Evolutionary conservation across 2,329 filamentous ascomycete species (phyloP).

Genomic region (Trichoderma breve): DNA sequence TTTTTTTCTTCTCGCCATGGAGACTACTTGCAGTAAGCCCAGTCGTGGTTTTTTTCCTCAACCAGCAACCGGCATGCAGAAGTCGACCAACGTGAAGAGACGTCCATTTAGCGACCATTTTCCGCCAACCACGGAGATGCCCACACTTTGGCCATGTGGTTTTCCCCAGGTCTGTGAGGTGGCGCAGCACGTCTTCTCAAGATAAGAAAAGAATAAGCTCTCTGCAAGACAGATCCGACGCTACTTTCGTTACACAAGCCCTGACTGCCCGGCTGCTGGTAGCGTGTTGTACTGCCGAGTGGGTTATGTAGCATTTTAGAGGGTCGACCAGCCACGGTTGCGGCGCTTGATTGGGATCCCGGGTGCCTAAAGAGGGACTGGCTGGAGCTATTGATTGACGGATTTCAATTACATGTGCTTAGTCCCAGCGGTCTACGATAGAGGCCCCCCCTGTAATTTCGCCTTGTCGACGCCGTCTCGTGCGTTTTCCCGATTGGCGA

Average conservation of each 20-base stretch:
- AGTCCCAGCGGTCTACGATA: background rate
- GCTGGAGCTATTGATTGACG: background rate
- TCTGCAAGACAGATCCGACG: slow-evolving; percentile 6
- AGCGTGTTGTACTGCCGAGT: background rate
- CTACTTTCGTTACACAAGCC: background rate
- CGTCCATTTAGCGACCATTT: background rate
- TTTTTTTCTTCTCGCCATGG: background rate
- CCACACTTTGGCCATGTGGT: background rate
- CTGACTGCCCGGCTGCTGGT: background rate
- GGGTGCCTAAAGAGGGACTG: background rate
- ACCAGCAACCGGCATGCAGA: background rate
- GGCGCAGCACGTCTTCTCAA: background rate
- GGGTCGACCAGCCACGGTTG: background rate
- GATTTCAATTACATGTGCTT: background rate
- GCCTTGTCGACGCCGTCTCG: background rate
- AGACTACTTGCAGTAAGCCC: background rate
- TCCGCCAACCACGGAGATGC: background rate
- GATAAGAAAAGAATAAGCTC: slow-evolving; percentile 14
- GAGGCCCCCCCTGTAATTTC: background rate
- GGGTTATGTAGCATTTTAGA: background rate
- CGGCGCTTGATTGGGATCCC: background rate
- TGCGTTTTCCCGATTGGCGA: background rate
- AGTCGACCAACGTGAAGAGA: background rate
- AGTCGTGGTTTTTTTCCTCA: background rate
- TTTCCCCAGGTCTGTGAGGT: background rate